A percentile compares a stretch with the other conserved stretches of the same genome.
Evolutionary conservation across 768 basidiomycete genomes (phyloP).

Genomic region (Suillus plorans): DNA sequence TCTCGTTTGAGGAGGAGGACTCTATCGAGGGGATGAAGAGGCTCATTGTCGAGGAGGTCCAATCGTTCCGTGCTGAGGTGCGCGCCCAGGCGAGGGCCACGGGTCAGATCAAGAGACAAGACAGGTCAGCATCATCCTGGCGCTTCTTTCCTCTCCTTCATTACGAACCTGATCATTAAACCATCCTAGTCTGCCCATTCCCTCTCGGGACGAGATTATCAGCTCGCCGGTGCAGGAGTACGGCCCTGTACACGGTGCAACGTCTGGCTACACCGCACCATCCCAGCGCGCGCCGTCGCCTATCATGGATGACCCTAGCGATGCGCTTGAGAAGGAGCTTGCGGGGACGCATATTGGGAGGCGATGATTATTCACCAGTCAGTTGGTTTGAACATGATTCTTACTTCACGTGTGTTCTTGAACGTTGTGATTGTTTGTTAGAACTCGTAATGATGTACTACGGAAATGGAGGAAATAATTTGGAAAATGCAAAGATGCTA

Average conservation of each 20-base stretch:
- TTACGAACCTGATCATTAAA: neutral
- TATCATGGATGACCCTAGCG: constrained; percentile 82
- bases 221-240: constrained; percentile 71
- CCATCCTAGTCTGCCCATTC: constrained; percentile 66
- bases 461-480: neutral
- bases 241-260: constrained; percentile 59
- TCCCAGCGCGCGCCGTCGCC: constrained; percentile 57
- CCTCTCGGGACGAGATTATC: constrained; percentile 77
- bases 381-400: neutral
- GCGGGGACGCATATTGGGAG: constrained; percentile 61
- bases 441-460: neutral
- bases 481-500: neutral
- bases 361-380: constrained; percentile 16
- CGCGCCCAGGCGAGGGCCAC: constrained; percentile 75
- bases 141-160: neutral
- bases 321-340: constrained; percentile 84
- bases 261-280: constrained; percentile 62
- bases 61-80: constrained; percentile 85
- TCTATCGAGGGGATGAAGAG: constrained; percentile 96
- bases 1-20: constrained; percentile 95
- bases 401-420: neutral
- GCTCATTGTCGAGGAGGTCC: constrained; percentile 92
- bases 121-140: constrained; percentile 49
- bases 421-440: neutral
- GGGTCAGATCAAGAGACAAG: constrained; percentile 74